Conservation (phyloP, 306 rosid genomes). For the Ochetophila trinervis region DNA sequence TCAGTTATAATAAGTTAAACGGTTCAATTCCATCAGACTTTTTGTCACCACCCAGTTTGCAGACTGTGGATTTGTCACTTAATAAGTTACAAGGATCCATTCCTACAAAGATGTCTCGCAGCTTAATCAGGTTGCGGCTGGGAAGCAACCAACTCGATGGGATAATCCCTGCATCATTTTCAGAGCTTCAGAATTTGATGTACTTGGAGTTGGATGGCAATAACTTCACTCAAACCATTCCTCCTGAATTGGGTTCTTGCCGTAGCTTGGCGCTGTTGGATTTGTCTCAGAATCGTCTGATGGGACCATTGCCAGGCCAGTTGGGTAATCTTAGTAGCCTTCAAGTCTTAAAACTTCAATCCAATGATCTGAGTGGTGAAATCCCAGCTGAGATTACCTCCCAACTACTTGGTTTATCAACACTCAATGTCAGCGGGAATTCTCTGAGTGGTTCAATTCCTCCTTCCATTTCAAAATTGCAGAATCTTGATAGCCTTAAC, state of each 20-base stretch:
- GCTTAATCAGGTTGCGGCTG: slow-evolving; percentile 61
- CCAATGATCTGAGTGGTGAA: slow-evolving; percentile 46
- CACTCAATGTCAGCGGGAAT: slow-evolving; percentile 63
- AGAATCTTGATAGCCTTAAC: slow-evolving; percentile 31
- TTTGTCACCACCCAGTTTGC: slow-evolving; percentile 37
- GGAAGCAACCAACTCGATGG: slow-evolving; percentile 54
- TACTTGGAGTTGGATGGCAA: slow-evolving; percentile 72
- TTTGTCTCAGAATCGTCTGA: slow-evolving; percentile 52
- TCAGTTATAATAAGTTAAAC: slow-evolving; percentile 44
- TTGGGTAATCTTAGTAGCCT: slow-evolving; percentile 51
- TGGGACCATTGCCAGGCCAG: slow-evolving; percentile 45
- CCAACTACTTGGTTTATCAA: slow-evolving; percentile 23
- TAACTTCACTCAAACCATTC: slow-evolving; percentile 41
- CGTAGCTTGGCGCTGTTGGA: slow-evolving; percentile 51
- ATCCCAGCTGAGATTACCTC: slow-evolving; percentile 52
- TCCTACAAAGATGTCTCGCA: slow-evolving; percentile 41
- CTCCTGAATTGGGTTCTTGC: slow-evolving; percentile 46
- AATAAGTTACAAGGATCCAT: slow-evolving; percentile 44
- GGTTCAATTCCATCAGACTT: slow-evolving; percentile 52
- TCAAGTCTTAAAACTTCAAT: slow-evolving; percentile 60
- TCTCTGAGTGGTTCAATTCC: slow-evolving; percentile 66
- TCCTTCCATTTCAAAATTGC: slow-evolving; percentile 32
- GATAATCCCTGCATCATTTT: slow-evolving; percentile 31
- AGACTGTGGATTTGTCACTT: slow-evolving; percentile 56
- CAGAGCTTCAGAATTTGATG: slow-evolving; percentile 15